These are phyloP conservation scores for Microcos paniculata DNA, from an alignment of 345 rosid genomes.

Conservation along the genomic window DNA sequence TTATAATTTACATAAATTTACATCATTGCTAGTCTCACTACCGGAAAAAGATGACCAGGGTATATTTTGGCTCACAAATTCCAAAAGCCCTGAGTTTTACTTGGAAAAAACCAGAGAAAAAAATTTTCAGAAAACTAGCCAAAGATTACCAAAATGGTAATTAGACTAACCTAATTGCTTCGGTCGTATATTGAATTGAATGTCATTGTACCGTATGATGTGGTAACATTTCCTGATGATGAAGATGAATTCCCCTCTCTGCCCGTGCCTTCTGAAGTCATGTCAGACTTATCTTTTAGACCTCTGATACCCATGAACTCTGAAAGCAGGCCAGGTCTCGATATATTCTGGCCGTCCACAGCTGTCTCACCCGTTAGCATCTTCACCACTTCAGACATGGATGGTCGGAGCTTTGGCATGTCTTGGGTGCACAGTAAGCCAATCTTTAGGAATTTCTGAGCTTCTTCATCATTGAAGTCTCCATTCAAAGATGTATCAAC, in stretches of 20 bases:
- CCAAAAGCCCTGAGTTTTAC: background rate
- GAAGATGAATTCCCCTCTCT: constrained; percentile 26
- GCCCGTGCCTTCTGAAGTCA: constrained; percentile 17
- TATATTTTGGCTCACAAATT: background rate
- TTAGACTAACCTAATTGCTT: constrained; percentile 16
- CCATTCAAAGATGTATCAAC: constrained; percentile 38
- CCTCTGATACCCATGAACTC: constrained; percentile 31
- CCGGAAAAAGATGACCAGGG: background rate
- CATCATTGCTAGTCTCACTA: background rate
- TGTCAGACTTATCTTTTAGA: constrained; percentile 6
- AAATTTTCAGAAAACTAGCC: background rate
- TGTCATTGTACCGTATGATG: constrained; percentile 61
- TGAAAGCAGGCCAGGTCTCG: constrained; percentile 49
- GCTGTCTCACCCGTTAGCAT: constrained; percentile 50
- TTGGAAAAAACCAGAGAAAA: background rate
- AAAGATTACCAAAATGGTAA: background rate
- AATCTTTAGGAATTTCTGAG: constrained; percentile 44
- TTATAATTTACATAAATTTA: constrained; percentile 7
- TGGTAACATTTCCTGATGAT: constrained; percentile 26
- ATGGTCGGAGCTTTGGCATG: constrained; percentile 50
- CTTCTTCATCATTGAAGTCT: constrained; percentile 41
- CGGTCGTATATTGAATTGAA: constrained; percentile 61
- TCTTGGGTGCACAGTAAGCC: constrained; percentile 75
- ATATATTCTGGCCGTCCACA: constrained; percentile 33
- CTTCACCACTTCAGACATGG: constrained; percentile 45